A percentile compares a stretch with the other conserved stretches of the same genome.
phyloP scores from a whole-genome alignment of 2,329 filamentous ascomycete genomes.

The Blastomyces percursus region DNA sequence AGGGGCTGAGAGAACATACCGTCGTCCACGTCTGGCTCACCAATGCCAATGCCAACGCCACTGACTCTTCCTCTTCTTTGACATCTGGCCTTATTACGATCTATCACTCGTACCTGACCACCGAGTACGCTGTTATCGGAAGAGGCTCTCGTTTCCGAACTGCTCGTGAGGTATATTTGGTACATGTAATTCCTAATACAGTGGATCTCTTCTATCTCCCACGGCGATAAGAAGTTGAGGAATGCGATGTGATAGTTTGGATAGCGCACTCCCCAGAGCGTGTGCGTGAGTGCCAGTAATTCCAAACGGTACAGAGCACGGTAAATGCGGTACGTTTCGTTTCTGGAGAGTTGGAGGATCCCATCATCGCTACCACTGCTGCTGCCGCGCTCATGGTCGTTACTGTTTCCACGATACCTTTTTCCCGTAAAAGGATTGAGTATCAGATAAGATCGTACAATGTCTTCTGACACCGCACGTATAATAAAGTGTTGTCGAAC shows the following conservation, averaged over 20 bases:
- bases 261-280: not conserved
- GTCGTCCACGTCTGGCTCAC: not conserved
- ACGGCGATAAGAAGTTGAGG: not conserved
- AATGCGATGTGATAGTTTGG: not conserved
- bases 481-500: not conserved
- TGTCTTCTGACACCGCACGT: not conserved
- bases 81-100: not conserved
- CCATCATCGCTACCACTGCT: not conserved
- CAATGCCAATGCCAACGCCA: not conserved
- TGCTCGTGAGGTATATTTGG: not conserved
- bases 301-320: not conserved
- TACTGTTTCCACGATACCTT: not conserved
- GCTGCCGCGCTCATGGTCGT: not conserved
- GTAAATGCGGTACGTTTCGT: not conserved
- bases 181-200: constrained; percentile 1
- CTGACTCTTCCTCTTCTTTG: not conserved
- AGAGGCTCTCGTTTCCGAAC: not conserved
- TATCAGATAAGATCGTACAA: not conserved
- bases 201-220: constrained; percentile 2
- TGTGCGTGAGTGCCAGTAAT: not conserved
- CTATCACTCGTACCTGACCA: not conserved
- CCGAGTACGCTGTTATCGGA: not conserved
- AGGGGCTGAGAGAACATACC: not conserved
- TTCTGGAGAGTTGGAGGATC: not conserved
- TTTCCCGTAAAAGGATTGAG: not conserved